Evolutionary conservation across 192 early-diverging fungal species (phyloP).

Genomic region (Tieghemiomyces parasiticus): DNA sequence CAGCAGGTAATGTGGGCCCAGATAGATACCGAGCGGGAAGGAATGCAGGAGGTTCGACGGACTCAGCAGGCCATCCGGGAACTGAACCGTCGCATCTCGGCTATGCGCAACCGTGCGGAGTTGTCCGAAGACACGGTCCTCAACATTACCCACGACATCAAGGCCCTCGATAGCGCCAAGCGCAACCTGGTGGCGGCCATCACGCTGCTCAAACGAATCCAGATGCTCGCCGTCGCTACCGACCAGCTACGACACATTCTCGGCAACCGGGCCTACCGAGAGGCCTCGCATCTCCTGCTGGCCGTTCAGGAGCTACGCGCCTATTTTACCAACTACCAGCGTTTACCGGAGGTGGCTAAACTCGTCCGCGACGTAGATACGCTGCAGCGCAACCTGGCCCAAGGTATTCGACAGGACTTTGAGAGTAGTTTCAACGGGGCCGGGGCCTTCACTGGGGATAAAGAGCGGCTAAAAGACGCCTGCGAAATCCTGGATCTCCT

Average conservation of each 20-base stretch:
- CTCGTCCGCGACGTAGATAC: slow-evolving; percentile 43
- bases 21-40: slow-evolving; percentile 38
- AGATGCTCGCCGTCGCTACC: slow-evolving; percentile 71
- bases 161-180: slow-evolving; percentile 86
- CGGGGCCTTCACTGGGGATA: slow-evolving; percentile 35
- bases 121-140: slow-evolving; percentile 78
- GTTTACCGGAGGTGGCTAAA: slow-evolving; percentile 57
- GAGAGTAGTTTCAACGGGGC: slow-evolving; percentile 53
- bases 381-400: slow-evolving; percentile 45
- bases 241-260: slow-evolving; percentile 54
- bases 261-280: slow-evolving; percentile 54
- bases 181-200: slow-evolving; percentile 73
- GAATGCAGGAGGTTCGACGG: slow-evolving; percentile 45
- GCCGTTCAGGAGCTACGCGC: slow-evolving; percentile 63
- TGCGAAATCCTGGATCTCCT: slow-evolving; percentile 63
- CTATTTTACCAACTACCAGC: slow-evolving; percentile 58
- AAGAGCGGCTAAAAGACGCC: slow-evolving; percentile 45
- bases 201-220: slow-evolving; percentile 64
- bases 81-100: slow-evolving; percentile 63
- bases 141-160: slow-evolving; percentile 94
- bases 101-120: slow-evolving; percentile 72
- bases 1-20: slow-evolving; percentile 55
- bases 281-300: slow-evolving; percentile 64
- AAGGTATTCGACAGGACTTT: slow-evolving; percentile 56
- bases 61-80: slow-evolving; percentile 66